phyloP scores from a whole-genome alignment of 306 rosid genomes.

The Oemleria cerasiformis region DNA sequence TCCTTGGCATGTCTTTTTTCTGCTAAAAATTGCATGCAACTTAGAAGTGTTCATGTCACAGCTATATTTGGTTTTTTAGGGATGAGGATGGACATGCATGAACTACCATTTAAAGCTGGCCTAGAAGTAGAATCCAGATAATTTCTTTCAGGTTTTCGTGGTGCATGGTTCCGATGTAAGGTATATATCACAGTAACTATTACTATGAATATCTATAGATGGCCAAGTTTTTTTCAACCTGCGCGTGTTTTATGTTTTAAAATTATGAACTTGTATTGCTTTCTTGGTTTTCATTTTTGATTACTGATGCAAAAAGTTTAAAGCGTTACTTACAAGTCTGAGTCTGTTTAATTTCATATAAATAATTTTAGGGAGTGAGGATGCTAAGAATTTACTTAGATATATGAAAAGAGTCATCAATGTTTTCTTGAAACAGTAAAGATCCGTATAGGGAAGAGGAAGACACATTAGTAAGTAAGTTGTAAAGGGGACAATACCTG shows the following conservation, averaged over 20 bases:
- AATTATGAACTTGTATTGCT: neutral
- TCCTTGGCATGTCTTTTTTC: neutral
- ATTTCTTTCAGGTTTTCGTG: constrained; percentile 62
- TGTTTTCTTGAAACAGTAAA: neutral
- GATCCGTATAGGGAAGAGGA: neutral
- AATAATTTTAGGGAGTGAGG: neutral
- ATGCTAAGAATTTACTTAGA: neutral
- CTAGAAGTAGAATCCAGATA: constrained; percentile 51
- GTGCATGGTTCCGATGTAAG: constrained; percentile 90
- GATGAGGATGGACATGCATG: constrained; percentile 23
- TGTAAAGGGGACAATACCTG: neutral
- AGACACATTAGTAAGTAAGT: neutral
- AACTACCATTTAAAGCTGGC: constrained; percentile 55
- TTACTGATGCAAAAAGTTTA: neutral
- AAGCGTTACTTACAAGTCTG: neutral
- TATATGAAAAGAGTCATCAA: constrained; percentile 2
- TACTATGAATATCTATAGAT: neutral
- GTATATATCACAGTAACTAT: constrained; percentile 30
- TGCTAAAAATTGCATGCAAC: neutral
- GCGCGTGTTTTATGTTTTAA: neutral
- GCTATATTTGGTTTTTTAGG: constrained; percentile 5
- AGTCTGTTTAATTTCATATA: neutral
- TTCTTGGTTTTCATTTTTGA: neutral
- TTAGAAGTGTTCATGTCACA: constrained; percentile 2
- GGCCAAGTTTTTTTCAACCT: neutral